phyloP scores from a whole-genome alignment of 192 early-diverging fungal genomes.

The Linnemannia zychae region DNA sequence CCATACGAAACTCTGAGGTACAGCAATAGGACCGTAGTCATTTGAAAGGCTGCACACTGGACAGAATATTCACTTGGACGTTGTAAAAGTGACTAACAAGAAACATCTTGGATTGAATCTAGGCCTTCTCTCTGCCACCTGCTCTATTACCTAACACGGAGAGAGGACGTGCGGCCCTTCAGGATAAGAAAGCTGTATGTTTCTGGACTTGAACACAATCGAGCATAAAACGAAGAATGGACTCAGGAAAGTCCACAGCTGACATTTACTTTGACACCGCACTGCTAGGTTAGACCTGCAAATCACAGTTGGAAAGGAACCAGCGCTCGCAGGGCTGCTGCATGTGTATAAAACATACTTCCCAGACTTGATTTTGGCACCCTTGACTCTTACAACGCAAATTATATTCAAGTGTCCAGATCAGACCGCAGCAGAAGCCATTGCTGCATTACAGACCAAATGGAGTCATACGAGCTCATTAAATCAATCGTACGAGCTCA shows the following conservation, averaged over 20 bases:
- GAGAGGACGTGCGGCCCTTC: conserved; percentile 64
- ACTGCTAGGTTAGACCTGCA: conserved; percentile 55
- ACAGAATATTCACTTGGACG: neutral
- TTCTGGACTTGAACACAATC: neutral
- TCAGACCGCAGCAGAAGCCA: conserved; percentile 24
- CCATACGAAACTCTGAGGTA: conserved; percentile 61
- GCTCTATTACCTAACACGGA: conserved; percentile 63
- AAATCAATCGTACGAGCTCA: neutral
- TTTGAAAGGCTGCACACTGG: neutral
- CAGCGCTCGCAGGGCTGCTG: conserved; percentile 58
- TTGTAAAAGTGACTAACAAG: neutral
- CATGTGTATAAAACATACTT: conserved; percentile 63
- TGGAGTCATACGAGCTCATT: conserved; percentile 39
- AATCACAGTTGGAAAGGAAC: conserved; percentile 54
- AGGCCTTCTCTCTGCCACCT: conserved; percentile 63
- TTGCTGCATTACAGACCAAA: conserved; percentile 48
- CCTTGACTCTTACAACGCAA: conserved; percentile 29
- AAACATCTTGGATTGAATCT: neutral
- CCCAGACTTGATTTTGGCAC: conserved; percentile 58
- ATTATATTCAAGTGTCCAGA: conserved; percentile 64
- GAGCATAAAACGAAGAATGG: neutral
- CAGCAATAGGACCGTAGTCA: neutral
- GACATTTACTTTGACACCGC: neutral
- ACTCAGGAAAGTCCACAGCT: neutral
- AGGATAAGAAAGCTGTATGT: conserved; percentile 65